These are phyloP conservation scores for Beauveria brongniartii DNA, from an alignment of 2,329 filamentous ascomycete genomes.

Conservation along the genomic window DNA sequence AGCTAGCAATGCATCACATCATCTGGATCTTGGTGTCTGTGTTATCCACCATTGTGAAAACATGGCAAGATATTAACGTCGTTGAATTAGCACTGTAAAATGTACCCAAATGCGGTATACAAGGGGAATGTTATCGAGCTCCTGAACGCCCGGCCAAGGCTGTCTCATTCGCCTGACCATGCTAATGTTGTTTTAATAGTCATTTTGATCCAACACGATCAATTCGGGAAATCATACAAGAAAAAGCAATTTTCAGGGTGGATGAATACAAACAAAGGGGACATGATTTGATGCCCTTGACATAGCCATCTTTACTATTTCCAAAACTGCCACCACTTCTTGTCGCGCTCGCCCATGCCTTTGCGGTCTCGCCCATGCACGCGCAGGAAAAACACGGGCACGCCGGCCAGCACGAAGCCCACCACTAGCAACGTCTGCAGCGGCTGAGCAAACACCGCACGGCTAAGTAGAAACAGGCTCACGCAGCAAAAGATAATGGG, in stretches of 20 bases:
- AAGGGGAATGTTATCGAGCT: background rate
- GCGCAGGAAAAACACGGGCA: constrained; percentile 85
- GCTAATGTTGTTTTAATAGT: background rate
- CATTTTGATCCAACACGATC: background rate
- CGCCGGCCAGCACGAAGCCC: constrained; percentile 71
- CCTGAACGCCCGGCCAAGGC: constrained; percentile 4
- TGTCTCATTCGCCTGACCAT: background rate
- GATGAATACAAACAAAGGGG: too few relatives aligned
- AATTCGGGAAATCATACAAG: background rate
- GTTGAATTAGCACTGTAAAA: background rate
- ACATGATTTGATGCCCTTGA: too few relatives aligned
- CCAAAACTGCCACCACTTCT: constrained; percentile 56
- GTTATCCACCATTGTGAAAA: background rate
- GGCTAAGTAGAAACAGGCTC: constrained; percentile 79
- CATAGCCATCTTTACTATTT: constrained; percentile 18
- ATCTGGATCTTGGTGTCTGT: background rate
- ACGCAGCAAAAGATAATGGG: constrained; percentile 99
- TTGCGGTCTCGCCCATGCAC: constrained; percentile 29
- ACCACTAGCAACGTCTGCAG: constrained; percentile 83
- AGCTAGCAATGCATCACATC: constrained; percentile 6
- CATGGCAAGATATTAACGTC: background rate
- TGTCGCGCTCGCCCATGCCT: constrained; percentile 25
- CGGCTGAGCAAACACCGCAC: constrained; percentile 85
- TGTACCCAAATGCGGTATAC: background rate
- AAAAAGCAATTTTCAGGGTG: background rate